Percentiles rank a stretch among this genome's conserved stretches.
Conservation (phyloP, 768 basidiomycete species). For the Obba rivulosa region DNA sequence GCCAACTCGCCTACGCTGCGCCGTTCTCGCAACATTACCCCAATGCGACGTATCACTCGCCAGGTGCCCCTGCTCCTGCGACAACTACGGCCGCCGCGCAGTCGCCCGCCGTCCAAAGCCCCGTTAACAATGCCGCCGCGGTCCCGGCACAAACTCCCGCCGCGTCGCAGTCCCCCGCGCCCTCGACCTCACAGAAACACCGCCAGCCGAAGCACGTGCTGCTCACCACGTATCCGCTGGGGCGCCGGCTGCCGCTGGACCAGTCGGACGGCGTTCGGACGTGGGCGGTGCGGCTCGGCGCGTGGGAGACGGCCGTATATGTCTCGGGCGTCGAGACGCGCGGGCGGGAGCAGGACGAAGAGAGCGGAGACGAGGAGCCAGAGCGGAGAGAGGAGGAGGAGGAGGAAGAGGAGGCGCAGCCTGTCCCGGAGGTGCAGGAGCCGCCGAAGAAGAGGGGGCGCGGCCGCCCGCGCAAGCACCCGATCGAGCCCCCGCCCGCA, state of each 20-base stretch:
- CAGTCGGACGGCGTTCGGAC: slow-evolving; percentile 65
- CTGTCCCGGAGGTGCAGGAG: background rate
- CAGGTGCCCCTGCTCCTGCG: slow-evolving; percentile 11
- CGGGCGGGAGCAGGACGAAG: slow-evolving; percentile 42
- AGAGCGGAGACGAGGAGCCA: slow-evolving; percentile 24
- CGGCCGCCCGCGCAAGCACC: slow-evolving; percentile 18
- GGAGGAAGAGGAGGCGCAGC: slow-evolving; percentile 14
- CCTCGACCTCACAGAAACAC: slow-evolving; percentile 6
- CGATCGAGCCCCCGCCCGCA: background rate
- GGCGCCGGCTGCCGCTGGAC: slow-evolving; percentile 55
- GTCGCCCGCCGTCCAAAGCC: slow-evolving; percentile 21
- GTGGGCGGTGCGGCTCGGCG: slow-evolving; percentile 63
- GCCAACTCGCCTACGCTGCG: slow-evolving; percentile 11
- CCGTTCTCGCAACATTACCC: slow-evolving; percentile 40
- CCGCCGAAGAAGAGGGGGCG: slow-evolving; percentile 11
- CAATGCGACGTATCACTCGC: slow-evolving; percentile 42
- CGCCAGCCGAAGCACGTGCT: slow-evolving; percentile 40
- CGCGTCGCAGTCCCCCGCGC: slow-evolving; percentile 12
- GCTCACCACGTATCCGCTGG: slow-evolving; percentile 53
- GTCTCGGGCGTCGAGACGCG: slow-evolving; percentile 49
- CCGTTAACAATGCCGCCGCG: too few relatives aligned
- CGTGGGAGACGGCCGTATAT: slow-evolving; percentile 50
- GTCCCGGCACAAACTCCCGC: slow-evolving; percentile 2
- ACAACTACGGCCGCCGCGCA: slow-evolving; percentile 14
- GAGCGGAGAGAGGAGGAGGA: slow-evolving; percentile 17